A percentile compares a stretch with the other conserved stretches of the same genome.
Evolutionary conservation across 1,284 basidiomycete genomes (phyloP).

Genomic region (Pseudozyma sp.): DNA sequence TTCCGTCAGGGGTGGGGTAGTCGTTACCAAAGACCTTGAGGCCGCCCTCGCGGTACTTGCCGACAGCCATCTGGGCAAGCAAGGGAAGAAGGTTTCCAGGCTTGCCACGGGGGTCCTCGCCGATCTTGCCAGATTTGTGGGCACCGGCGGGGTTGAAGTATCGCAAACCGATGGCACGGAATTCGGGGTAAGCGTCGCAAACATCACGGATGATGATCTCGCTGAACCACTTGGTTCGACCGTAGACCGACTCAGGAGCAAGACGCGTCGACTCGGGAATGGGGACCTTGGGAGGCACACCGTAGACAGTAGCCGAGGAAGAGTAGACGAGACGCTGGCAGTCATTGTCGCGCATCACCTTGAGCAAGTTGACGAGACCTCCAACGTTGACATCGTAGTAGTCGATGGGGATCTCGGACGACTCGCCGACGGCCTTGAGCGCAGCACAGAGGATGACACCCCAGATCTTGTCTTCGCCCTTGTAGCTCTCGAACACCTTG

Average conservation of each 20-base stretch:
- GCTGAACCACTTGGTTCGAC: slow-evolving; percentile 93
- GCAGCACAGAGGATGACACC: slow-evolving; percentile 97
- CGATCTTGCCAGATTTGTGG: slow-evolving; percentile 93
- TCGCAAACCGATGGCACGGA: slow-evolving; percentile 84
- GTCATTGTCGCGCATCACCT: slow-evolving; percentile 81
- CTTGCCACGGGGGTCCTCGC: slow-evolving; percentile 93
- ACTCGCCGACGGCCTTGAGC: slow-evolving; percentile 97
- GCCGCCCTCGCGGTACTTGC: slow-evolving; percentile 82
- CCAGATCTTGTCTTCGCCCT: slow-evolving; percentile 76
- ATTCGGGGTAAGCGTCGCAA: slow-evolving; percentile 81
- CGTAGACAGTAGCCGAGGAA: slow-evolving; percentile 98
- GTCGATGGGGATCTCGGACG: slow-evolving; percentile 89
- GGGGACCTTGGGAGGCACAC: slow-evolving; percentile 89
- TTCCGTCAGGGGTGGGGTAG: slow-evolving; percentile 96
- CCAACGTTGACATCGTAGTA: slow-evolving; percentile 68
- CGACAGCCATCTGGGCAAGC: slow-evolving; percentile 94
- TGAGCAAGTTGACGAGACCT: slow-evolving; percentile 63
- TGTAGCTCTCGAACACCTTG: slow-evolving; percentile 58
- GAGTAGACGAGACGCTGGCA: slow-evolving; percentile 93
- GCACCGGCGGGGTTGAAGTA: slow-evolving; percentile 99
- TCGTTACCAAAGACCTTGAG: slow-evolving; percentile 97
- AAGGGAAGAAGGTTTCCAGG: slow-evolving; percentile 95
- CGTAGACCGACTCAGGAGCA: slow-evolving; percentile 91
- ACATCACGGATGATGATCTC: slow-evolving; percentile 92
- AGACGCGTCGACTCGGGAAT: slow-evolving; percentile 93